A percentile compares a stretch with the other conserved stretches of the same genome.
Evolutionary conservation across 2,329 filamentous ascomycete species (phyloP).

Genomic region (Colletotrichum liaoningense): DNA sequence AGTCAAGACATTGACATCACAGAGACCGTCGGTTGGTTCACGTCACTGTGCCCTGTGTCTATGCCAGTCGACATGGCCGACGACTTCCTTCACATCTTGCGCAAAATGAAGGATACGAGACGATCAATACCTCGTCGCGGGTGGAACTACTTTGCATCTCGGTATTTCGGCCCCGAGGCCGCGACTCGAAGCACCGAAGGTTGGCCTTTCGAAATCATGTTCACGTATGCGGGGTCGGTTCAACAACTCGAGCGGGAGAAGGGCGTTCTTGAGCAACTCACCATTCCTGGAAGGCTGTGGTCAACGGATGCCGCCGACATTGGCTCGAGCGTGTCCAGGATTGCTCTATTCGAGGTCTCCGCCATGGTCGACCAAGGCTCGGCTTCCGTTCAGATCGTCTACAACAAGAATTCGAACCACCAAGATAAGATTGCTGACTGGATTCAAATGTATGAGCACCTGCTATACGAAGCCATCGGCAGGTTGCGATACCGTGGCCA

Average conservation of each 20-base stretch:
- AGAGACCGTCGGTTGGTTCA: slow-evolving; percentile 71
- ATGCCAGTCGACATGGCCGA: slow-evolving; percentile 54
- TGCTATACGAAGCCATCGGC: slow-evolving; percentile 57
- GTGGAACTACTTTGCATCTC: slow-evolving; percentile 60
- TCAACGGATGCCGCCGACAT: slow-evolving; percentile 55
- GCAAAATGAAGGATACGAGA: slow-evolving; percentile 65
- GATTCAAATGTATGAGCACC: slow-evolving; percentile 59
- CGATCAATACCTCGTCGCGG: slow-evolving; percentile 57
- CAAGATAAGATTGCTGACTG: slow-evolving; percentile 57
- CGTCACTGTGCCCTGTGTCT: slow-evolving; percentile 64
- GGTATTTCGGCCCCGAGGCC: slow-evolving; percentile 50
- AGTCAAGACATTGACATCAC: slow-evolving; percentile 62
- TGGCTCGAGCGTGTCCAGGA: slow-evolving; percentile 57
- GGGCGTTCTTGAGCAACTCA: slow-evolving; percentile 60
- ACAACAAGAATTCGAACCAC: slow-evolving; percentile 54
- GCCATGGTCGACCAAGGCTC: slow-evolving; percentile 58
- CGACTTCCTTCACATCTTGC: slow-evolving; percentile 62
- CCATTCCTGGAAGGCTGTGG: slow-evolving; percentile 51
- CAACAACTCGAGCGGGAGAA: slow-evolving; percentile 60
- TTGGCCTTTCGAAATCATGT: slow-evolving; percentile 67
- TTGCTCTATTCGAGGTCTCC: slow-evolving; percentile 63
- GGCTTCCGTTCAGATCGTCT: slow-evolving; percentile 58
- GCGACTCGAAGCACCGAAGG: slow-evolving; percentile 48
- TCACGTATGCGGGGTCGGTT: slow-evolving; percentile 64
- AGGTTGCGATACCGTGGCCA: slow-evolving; percentile 54